phyloP scores from a whole-genome alignment of 345 rosid genomes.

The Euphorbia tirucalli region DNA sequence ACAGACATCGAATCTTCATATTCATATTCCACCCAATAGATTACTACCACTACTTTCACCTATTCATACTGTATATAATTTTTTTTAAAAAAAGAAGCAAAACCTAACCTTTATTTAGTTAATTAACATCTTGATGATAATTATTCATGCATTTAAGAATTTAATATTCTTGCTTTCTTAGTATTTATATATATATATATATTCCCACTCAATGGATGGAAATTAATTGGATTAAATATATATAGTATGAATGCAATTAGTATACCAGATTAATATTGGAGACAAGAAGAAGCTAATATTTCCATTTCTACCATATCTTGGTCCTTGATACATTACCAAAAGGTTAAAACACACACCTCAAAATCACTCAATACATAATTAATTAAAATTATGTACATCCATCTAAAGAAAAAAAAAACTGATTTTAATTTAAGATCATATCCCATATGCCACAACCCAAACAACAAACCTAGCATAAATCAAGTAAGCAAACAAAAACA shows the following conservation, averaged over 20 bases:
- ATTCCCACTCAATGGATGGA: too few species aligned
- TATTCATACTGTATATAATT: background rate
- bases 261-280: slow-evolving; percentile 1
- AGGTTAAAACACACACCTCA: slow-evolving; percentile 37
- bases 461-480: slow-evolving; percentile 27
- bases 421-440: slow-evolving; percentile 24
- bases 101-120: slow-evolving; percentile 21
- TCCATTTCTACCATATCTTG: slow-evolving; percentile 17
- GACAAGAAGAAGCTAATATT: slow-evolving; percentile 1
- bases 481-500: background rate
- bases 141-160: slow-evolving; percentile 1
- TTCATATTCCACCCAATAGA: slow-evolving; percentile 18
- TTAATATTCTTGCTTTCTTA: background rate
- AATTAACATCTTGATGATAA: slow-evolving; percentile 17
- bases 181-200: background rate
- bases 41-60: slow-evolving; percentile 11
- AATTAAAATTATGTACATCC: background rate
- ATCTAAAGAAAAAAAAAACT: background rate
- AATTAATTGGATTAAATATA: too few species aligned
- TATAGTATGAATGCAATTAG: too few species aligned
- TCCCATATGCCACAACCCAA: slow-evolving; percentile 40
- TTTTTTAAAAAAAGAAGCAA: slow-evolving; percentile 12
- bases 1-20: slow-evolving; percentile 31
- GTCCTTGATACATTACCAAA: slow-evolving; percentile 31
- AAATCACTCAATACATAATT: slow-evolving; percentile 28